Percentiles rank a stretch among this genome's conserved stretches.
Evolutionary conservation across 2,329 filamentous ascomycete genomes (phyloP).

Genomic region (Colletotrichum nymphaeae): DNA sequence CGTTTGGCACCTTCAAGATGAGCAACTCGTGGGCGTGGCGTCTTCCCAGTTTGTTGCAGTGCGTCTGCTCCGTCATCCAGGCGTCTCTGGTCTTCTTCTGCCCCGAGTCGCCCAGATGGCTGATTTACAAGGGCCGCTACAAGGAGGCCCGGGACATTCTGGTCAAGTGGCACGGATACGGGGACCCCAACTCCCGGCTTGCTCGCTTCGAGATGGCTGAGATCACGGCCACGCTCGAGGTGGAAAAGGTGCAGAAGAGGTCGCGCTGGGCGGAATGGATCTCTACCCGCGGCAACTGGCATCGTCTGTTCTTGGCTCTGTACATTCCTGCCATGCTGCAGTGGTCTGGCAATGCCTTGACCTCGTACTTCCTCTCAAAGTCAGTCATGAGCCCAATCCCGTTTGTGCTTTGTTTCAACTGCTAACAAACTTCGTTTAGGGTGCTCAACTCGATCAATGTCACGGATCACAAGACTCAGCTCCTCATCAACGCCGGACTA

Average conservation of each 20-base stretch:
- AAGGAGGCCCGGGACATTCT: slow-evolving; percentile 63
- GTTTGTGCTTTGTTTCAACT: neutral
- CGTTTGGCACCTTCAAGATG: slow-evolving; percentile 50
- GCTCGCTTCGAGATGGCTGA: slow-evolving; percentile 12
- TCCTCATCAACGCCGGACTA: slow-evolving; percentile 48
- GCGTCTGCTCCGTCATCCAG: slow-evolving; percentile 54
- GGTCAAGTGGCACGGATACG: slow-evolving; percentile 60
- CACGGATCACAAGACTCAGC: slow-evolving; percentile 50
- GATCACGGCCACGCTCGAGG: slow-evolving; percentile 9
- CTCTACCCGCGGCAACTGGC: neutral
- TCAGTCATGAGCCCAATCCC: neutral
- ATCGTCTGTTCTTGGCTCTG: neutral
- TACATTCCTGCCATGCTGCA: neutral
- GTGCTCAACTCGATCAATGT: slow-evolving; percentile 53
- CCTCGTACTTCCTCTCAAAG: neutral
- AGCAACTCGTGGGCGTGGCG: slow-evolving; percentile 62
- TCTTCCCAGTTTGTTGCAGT: slow-evolving; percentile 66
- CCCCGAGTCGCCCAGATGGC: slow-evolving; percentile 70
- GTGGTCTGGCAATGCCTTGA: neutral
- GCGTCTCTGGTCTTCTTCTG: slow-evolving; percentile 60
- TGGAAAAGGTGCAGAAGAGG: neutral
- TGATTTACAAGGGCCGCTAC: slow-evolving; percentile 61
- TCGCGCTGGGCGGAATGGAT: neutral
- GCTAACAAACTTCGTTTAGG: slow-evolving; percentile 50
- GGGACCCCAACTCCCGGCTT: slow-evolving; percentile 6